Evolutionary conservation across 257 asterid genomes (phyloP).

Genomic region (Salvia rosmarinus): DNA sequence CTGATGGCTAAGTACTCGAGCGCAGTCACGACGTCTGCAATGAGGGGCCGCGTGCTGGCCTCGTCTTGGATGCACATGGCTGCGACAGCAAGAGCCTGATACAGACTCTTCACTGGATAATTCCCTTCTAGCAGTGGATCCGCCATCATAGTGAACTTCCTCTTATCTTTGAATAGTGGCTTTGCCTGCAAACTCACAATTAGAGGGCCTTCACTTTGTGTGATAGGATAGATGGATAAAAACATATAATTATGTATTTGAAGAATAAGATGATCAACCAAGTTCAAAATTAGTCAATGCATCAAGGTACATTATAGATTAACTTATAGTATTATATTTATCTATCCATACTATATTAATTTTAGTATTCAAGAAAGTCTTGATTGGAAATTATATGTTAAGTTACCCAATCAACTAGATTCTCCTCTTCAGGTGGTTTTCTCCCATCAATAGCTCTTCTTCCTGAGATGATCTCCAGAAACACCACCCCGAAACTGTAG

Average conservation of each 20-base stretch:
- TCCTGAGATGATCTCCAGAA: constrained; percentile 57
- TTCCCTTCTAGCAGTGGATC: constrained; percentile 60
- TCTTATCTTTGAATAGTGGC: constrained; percentile 54
- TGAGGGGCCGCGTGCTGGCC: constrained; percentile 56
- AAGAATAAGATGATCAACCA: no score
- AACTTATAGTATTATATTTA: no score
- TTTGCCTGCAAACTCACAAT: constrained; percentile 42
- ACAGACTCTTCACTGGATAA: constrained; percentile 52
- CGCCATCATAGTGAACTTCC: constrained; percentile 50
- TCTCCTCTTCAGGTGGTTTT: constrained; percentile 56
- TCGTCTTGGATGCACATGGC: constrained; percentile 65
- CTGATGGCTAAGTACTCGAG: constrained; percentile 48
- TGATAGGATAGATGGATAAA: no score
- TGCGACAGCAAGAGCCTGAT: constrained; percentile 57
- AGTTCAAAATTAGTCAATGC: no score
- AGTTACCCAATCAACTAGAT: constrained; percentile 59
- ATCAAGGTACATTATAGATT: no score
- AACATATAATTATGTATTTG: no score
- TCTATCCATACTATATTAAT: no score
- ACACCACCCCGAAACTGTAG: constrained; percentile 57
- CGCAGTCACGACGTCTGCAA: constrained; percentile 62
- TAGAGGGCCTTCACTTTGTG: no score
- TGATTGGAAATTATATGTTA: no score
- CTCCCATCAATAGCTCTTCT: constrained; percentile 52
- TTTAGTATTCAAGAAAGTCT: no score